Percentiles rank a stretch among this genome's conserved stretches.
Evolutionary conservation across 2,329 filamentous ascomycete genomes (phyloP).

Genomic region (Zymoseptoria ardabiliae): DNA sequence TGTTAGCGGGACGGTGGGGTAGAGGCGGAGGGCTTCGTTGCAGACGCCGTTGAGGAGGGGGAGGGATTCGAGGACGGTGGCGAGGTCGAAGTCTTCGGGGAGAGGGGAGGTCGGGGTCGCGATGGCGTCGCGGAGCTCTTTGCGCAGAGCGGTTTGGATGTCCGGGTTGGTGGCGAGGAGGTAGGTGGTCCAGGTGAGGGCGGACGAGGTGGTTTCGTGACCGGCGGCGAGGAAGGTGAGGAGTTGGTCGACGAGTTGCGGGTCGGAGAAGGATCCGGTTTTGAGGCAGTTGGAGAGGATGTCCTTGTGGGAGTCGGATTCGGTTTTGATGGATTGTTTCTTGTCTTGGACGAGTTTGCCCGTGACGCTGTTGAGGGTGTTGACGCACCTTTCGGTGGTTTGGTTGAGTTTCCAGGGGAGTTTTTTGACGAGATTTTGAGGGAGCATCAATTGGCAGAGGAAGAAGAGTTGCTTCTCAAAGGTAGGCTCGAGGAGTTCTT

Average conservation of each 20-base stretch:
- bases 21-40: slow-evolving; percentile 40
- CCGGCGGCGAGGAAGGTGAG: slow-evolving; percentile 51
- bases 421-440: slow-evolving; percentile 31
- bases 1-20: slow-evolving; percentile 43
- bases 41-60: slow-evolving; percentile 42
- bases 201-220: slow-evolving; percentile 70
- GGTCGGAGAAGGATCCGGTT: slow-evolving; percentile 46
- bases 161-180: slow-evolving; percentile 59
- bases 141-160: slow-evolving; percentile 59
- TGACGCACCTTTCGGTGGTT: slow-evolving; percentile 22
- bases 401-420: slow-evolving; percentile 44
- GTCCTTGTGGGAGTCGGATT: slow-evolving; percentile 30
- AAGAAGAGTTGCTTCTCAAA: slow-evolving; percentile 43
- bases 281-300: slow-evolving; percentile 45
- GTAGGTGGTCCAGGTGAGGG: slow-evolving; percentile 70
- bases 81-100: slow-evolving; percentile 26
- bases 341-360: slow-evolving; percentile 44
- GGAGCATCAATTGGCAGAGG: slow-evolving; percentile 33
- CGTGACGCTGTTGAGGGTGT: slow-evolving; percentile 36
- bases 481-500: slow-evolving; percentile 40
- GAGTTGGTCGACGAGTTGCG: slow-evolving; percentile 47
- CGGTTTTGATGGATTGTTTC: slow-evolving; percentile 32
- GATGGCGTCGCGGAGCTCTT: slow-evolving; percentile 57
- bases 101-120: slow-evolving; percentile 36
- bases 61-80: slow-evolving; percentile 36